Conservation (phyloP, 2,329 filamentous ascomycete species). For the Incumbomyces lentus region DNA sequence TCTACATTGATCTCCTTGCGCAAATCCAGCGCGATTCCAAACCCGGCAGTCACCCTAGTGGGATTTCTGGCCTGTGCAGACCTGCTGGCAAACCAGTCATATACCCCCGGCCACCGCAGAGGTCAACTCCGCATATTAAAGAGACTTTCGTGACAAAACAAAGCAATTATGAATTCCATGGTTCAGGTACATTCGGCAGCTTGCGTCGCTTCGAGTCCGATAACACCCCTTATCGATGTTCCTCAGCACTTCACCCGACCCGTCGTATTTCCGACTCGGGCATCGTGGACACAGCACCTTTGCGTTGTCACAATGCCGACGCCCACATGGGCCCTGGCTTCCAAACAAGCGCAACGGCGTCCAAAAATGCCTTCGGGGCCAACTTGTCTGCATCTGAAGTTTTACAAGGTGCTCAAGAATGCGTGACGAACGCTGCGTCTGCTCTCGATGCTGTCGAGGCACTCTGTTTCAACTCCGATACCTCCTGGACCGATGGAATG, state of each 20-base stretch:
- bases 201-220: not conserved
- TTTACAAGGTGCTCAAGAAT: not conserved
- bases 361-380: not conserved
- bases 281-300: not conserved
- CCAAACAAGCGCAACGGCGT: not conserved
- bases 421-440: slow-evolving; percentile 40
- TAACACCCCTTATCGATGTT: slow-evolving; percentile 15
- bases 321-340: not conserved
- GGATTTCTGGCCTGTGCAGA: slow-evolving; percentile 33
- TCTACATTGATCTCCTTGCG: slow-evolving; percentile 60
- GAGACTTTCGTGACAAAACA: not conserved
- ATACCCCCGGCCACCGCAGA: slow-evolving; percentile 51
- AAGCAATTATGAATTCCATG: not conserved
- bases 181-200: not conserved
- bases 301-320: not conserved
- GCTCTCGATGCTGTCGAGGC: slow-evolving; percentile 62
- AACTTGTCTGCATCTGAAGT: not conserved
- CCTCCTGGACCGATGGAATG: slow-evolving; percentile 90
- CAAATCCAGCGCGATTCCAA: slow-evolving; percentile 44
- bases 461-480: slow-evolving; percentile 67
- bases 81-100: slow-evolving; percentile 43
- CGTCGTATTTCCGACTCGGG: slow-evolving; percentile 6
- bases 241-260: slow-evolving; percentile 14
- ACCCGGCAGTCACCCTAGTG: slow-evolving; percentile 25
- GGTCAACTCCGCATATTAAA: slow-evolving; percentile 43